A percentile compares a stretch with the other conserved stretches of the same genome.
Conservation (phyloP, 2,329 filamentous ascomycete genomes). For the Stagonosporopsis rhizophila region DNA sequence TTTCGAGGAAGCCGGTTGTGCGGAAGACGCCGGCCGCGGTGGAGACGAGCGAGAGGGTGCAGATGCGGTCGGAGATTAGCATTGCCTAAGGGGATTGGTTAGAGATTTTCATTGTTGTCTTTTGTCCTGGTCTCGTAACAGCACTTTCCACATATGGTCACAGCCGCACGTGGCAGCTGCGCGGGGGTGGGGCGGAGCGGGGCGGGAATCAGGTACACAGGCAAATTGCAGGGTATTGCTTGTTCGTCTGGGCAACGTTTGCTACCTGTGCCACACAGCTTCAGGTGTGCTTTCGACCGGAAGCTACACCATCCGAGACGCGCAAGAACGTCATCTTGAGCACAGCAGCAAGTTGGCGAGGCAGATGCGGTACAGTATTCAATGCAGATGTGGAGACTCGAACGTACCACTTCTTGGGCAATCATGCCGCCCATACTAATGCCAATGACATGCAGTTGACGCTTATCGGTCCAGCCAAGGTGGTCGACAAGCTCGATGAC, state of each 20-base stretch:
- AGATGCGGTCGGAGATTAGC: constrained; percentile 57
- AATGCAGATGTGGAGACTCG: constrained; percentile 1
- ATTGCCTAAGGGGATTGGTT: constrained; percentile 38
- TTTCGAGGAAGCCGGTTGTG: constrained; percentile 63
- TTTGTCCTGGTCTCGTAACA: not conserved
- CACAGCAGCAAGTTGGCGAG: not conserved
- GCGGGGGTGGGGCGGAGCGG: constrained; percentile 34
- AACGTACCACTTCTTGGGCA: constrained; percentile 74
- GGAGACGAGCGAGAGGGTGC: constrained; percentile 59
- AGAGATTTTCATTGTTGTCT: not conserved
- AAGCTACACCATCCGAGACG: constrained; percentile 34
- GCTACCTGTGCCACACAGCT: constrained; percentile 21
- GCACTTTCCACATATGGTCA: too few relatives aligned
- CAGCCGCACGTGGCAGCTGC: not conserved
- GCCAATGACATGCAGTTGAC: constrained; percentile 73
- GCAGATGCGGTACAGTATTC: constrained; percentile 12
- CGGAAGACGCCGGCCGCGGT: constrained; percentile 58
- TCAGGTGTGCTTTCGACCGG: constrained; percentile 28
- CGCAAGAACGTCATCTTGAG: not conserved
- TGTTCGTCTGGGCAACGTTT: constrained; percentile 27
- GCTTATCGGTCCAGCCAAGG: constrained; percentile 69
- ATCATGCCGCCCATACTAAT: constrained; percentile 94
- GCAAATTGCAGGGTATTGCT: constrained; percentile 36
- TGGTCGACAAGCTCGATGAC: constrained; percentile 72
- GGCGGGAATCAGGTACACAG: constrained; percentile 11